A percentile compares a stretch with the other conserved stretches of the same genome.
These are phyloP conservation scores for Chrysanthemum lavandulifolium DNA, from an alignment of 129 eudicot species.

Conservation along the genomic window DNA sequence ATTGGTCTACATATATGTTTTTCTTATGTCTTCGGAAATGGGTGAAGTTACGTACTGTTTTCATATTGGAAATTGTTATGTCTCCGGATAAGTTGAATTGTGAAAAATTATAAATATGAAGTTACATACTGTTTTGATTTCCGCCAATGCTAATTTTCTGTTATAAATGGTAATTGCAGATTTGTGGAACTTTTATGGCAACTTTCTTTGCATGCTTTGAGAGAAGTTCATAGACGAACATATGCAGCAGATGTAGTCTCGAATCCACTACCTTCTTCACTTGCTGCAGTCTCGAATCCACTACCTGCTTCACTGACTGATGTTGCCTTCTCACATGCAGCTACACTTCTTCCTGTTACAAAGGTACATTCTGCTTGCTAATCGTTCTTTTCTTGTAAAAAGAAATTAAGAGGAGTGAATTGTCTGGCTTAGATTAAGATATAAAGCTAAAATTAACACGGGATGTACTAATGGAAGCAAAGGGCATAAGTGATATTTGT, in stretches of 20 bases:
- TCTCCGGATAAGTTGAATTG: too few species aligned
- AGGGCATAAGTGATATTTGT: not conserved
- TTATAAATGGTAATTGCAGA: conserved; percentile 55
- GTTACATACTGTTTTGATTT: too few species aligned
- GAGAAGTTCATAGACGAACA: conserved; percentile 96
- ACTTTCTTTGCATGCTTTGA: conserved; percentile 96
- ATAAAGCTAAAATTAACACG: not conserved
- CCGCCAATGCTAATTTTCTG: conserved; percentile 13
- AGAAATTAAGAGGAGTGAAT: not conserved
- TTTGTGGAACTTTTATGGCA: conserved; percentile 98
- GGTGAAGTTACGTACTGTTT: too few species aligned
- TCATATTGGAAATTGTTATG: too few species aligned
- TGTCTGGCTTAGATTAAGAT: not conserved
- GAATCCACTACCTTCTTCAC: too few species aligned
- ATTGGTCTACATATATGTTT: too few species aligned
- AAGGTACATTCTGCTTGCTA: conserved; percentile 48
- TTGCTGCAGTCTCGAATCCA: too few species aligned
- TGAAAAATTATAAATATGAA: too few species aligned
- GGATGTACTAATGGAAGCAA: not conserved
- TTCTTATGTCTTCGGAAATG: too few species aligned
- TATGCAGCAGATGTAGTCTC: conserved; percentile 95
- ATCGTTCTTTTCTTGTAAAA: conserved; percentile 1
- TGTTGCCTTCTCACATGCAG: conserved; percentile 98
- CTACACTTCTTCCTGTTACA: conserved; percentile 93
- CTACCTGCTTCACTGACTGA: conserved; percentile 93